Percentiles rank a stretch among this genome's conserved stretches.
phyloP scores from a whole-genome alignment of 1,139 yeast species.

The Taiozyma onychis region DNA sequence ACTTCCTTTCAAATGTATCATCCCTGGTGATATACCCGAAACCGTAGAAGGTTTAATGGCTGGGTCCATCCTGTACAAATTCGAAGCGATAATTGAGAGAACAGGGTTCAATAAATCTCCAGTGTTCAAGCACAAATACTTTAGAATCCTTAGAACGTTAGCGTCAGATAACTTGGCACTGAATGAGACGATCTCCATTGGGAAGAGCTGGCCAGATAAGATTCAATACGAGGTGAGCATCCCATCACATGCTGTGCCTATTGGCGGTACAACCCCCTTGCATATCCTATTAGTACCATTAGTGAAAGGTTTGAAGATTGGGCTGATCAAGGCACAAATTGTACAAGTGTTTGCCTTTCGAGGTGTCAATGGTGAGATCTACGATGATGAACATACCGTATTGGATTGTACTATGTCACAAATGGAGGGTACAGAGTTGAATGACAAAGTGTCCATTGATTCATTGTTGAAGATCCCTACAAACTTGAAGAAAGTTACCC shows the following conservation, averaged over 20 bases:
- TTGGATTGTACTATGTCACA: constrained; percentile 31
- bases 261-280: constrained; percentile 53
- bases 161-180: constrained; percentile 45
- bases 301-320: constrained; percentile 47
- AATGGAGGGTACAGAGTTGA: constrained; percentile 34
- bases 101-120: constrained; percentile 29
- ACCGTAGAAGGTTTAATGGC: constrained; percentile 61
- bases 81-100: constrained; percentile 51
- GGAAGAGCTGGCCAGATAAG: constrained; percentile 60
- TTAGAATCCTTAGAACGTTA: constrained; percentile 48
- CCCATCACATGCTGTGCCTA: constrained; percentile 52
- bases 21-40: constrained; percentile 60
- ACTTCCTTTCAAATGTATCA: constrained; percentile 49
- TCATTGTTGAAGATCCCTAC: constrained; percentile 47
- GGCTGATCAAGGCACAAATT: constrained; percentile 42
- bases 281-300: constrained; percentile 53
- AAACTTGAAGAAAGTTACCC: constrained; percentile 48
- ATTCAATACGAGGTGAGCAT: constrained; percentile 57
- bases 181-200: constrained; percentile 52
- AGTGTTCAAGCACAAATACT: constrained; percentile 31
- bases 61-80: constrained; percentile 50
- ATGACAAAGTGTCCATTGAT: constrained; percentile 48
- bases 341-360: constrained; percentile 46
- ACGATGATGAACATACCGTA: constrained; percentile 38
- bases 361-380: constrained; percentile 31